These are phyloP conservation scores for Amanita rubescens DNA, from an alignment of 768 basidiomycete species.

Conservation along the genomic window DNA sequence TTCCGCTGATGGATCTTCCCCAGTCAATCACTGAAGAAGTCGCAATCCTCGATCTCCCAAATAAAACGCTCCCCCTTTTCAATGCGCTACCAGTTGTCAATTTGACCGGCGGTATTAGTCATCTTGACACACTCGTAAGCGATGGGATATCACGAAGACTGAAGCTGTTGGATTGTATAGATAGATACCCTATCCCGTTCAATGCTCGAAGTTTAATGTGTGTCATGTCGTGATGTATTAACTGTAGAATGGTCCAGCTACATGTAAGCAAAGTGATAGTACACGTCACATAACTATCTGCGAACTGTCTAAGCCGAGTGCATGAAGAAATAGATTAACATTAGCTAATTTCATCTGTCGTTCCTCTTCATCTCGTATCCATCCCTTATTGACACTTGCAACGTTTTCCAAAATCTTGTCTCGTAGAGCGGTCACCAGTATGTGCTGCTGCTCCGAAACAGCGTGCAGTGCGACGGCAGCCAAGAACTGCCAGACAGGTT, in stretches of 20 bases:
- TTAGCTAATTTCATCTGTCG: constrained; percentile 77
- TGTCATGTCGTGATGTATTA: constrained; percentile 2
- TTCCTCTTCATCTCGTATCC: constrained; percentile 66
- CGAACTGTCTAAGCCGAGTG: constrained; percentile 61
- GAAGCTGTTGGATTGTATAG: constrained; percentile 27
- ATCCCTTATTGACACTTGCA: constrained; percentile 67
- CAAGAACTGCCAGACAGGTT: constrained; percentile 93
- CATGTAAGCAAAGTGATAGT: constrained; percentile 1
- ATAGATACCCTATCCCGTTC: constrained; percentile 7
- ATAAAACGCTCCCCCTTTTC: constrained; percentile 42
- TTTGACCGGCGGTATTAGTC: constrained; percentile 44
- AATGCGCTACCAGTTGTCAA: constrained; percentile 60
- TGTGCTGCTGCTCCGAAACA: constrained; percentile 79
- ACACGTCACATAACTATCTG: constrained; percentile 53
- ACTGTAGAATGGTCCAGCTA: background rate
- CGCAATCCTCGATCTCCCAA: constrained; percentile 53
- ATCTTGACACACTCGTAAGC: constrained; percentile 23
- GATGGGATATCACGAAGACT: constrained; percentile 27
- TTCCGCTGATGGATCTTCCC: constrained; percentile 58
- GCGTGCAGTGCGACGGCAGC: constrained; percentile 85
- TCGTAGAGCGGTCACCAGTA: constrained; percentile 75
- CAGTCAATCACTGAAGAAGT: constrained; percentile 15
- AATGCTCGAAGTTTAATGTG: constrained; percentile 22
- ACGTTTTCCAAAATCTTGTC: constrained; percentile 95
- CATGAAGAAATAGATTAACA: constrained; percentile 86